These are phyloP conservation scores for Bryoerythrophyllum caledonicum DNA, from an alignment of 225 moss, liverwort and hornwort genomes.

Conservation along the genomic window DNA sequence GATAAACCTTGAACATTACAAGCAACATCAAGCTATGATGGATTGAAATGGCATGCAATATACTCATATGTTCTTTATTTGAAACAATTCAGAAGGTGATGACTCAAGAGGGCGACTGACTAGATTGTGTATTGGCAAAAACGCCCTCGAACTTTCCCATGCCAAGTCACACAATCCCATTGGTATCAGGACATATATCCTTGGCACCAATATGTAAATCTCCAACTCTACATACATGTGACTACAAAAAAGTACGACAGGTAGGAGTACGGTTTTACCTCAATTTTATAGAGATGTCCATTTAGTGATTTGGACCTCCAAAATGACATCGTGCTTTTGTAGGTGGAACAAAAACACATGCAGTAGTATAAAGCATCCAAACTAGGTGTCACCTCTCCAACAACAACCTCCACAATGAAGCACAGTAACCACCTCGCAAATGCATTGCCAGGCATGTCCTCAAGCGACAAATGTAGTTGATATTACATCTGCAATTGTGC, in stretches of 20 bases:
- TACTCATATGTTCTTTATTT: slow-evolving; percentile 46
- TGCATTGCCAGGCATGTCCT: slow-evolving; percentile 72
- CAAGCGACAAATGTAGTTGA: slow-evolving; percentile 57
- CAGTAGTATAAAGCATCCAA: background rate
- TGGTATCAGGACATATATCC: slow-evolving; percentile 4
- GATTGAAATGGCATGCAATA: slow-evolving; percentile 8
- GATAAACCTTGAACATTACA: background rate
- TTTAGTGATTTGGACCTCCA: slow-evolving; percentile 56
- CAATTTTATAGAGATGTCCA: slow-evolving; percentile 70
- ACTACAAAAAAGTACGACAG: background rate
- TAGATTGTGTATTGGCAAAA: slow-evolving; percentile 51
- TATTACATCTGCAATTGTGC: slow-evolving; percentile 63
- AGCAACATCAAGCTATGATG: no score
- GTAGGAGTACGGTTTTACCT: slow-evolving; percentile 38
- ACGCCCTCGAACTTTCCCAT: slow-evolving; percentile 54
- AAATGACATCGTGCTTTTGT: slow-evolving; percentile 43
- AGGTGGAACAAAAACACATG: slow-evolving; percentile 42
- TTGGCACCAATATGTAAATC: slow-evolving; percentile 4
- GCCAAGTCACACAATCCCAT: slow-evolving; percentile 5
- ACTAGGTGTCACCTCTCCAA: no score
- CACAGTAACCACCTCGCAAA: slow-evolving; percentile 52
- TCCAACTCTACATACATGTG: background rate
- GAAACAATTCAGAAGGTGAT: slow-evolving; percentile 14
- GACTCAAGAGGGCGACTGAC: slow-evolving; percentile 33
- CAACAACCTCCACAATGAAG: background rate